Conservation (phyloP, 306 rosid genomes). For the Styphnolobium japonicum region DNA sequence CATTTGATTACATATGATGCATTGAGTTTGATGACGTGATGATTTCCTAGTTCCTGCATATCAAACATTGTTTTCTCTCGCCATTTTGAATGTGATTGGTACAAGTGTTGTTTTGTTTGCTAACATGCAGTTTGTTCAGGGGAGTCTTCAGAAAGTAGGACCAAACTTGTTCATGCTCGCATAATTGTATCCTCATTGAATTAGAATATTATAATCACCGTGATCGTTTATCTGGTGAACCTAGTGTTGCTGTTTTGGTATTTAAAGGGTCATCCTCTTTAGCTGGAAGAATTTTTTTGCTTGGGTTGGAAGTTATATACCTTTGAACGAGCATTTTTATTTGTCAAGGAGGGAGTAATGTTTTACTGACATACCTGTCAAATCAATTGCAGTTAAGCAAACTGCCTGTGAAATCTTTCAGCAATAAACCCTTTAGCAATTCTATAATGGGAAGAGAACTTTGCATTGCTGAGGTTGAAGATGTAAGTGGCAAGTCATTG, state of each 20-base stretch:
- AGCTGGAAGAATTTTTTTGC: neutral
- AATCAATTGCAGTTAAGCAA: slow-evolving; percentile 71
- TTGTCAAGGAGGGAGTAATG: neutral
- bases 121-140: neutral
- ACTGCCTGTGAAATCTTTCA: slow-evolving; percentile 66
- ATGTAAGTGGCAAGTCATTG: slow-evolving; percentile 42
- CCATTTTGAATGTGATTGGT: neutral
- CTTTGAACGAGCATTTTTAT: neutral
- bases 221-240: neutral
- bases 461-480: slow-evolving; percentile 74
- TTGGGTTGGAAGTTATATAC: neutral
- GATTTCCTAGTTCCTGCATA: neutral
- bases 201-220: neutral
- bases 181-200: neutral
- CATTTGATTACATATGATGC: neutral
- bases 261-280: neutral
- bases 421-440: slow-evolving; percentile 55
- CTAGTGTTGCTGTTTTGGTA: neutral
- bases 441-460: slow-evolving; percentile 89
- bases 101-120: neutral
- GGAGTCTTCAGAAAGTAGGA: neutral
- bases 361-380: neutral
- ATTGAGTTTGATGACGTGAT: neutral
- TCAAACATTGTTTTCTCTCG: neutral
- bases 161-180: neutral